These are phyloP conservation scores for Oenanthe sinensis DNA, from an alignment of 129 eudicot genomes.

Conservation along the genomic window DNA sequence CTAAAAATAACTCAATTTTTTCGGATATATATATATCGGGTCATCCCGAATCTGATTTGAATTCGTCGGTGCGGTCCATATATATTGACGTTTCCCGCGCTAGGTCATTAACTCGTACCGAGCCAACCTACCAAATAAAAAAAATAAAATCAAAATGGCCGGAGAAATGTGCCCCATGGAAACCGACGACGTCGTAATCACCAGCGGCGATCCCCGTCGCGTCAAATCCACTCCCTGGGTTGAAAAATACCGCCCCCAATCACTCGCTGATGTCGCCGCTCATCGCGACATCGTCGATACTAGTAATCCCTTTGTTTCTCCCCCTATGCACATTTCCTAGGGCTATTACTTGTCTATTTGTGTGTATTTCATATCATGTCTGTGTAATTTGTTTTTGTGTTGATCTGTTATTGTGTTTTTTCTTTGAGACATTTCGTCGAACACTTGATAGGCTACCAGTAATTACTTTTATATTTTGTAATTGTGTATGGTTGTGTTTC, in stretches of 20 bases:
- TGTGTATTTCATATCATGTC: background rate
- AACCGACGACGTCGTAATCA: conserved; percentile 50
- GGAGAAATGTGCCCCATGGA: conserved; percentile 65
- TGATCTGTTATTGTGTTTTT: conserved; percentile 2
- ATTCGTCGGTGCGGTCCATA: too few species aligned
- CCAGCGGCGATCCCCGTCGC: conserved; percentile 25
- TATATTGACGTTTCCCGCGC: background rate
- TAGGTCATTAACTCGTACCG: background rate
- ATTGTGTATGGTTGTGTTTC: background rate
- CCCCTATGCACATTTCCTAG: background rate
- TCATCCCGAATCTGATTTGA: too few species aligned
- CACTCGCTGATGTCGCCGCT: conserved; percentile 96
- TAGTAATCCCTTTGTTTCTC: conserved; percentile 28
- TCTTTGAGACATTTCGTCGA: conserved; percentile 24
- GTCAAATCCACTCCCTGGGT: conserved; percentile 87
- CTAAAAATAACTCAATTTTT: too few species aligned
- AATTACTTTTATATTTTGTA: too few species aligned
- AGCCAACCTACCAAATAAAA: background rate
- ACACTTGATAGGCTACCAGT: conserved; percentile 41
- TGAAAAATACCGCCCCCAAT: conserved; percentile 90
- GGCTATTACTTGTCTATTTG: background rate
- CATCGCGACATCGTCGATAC: conserved; percentile 94
- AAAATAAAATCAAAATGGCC: conserved; percentile 44
- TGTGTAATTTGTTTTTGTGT: background rate
- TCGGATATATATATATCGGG: too few species aligned